Conservation (phyloP, 176 grass and related monocot species). For the Thalia dealbata region DNA sequence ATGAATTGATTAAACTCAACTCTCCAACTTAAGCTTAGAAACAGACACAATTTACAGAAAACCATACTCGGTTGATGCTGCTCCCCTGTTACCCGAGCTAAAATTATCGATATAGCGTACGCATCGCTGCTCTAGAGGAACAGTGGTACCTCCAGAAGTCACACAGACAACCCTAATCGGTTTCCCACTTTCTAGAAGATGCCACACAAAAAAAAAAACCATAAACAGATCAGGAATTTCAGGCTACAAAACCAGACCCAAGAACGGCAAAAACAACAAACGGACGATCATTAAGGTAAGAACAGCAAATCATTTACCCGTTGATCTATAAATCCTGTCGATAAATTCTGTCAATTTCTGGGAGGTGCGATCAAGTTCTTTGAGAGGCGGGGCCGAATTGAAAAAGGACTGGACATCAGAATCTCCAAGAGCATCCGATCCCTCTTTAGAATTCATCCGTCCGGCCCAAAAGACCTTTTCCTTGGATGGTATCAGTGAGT, state of each 20-base stretch:
- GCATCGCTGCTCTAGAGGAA: constrained; percentile 84
- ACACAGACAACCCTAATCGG: constrained; percentile 55
- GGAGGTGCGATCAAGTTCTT: constrained; percentile 25
- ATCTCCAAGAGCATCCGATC: not conserved
- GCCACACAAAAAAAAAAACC: not conserved
- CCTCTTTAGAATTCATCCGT: not conserved
- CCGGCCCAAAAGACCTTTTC: not conserved
- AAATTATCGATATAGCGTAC: constrained; percentile 98
- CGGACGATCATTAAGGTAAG: not conserved
- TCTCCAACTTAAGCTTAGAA: not conserved
- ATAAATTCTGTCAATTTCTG: constrained; percentile 37
- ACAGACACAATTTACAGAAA: not conserved
- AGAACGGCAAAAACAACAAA: not conserved
- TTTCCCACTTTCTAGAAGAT: constrained; percentile 13
- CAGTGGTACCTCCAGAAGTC: constrained; percentile 87
- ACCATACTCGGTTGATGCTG: constrained; percentile 70
- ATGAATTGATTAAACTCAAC: not conserved
- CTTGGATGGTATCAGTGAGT: not conserved
- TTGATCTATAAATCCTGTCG: constrained; percentile 22
- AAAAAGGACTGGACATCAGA: constrained; percentile 42
- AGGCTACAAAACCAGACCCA: not conserved
- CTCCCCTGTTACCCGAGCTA: constrained; percentile 87
- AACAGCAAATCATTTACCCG: constrained; percentile 4
- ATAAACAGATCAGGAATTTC: constrained; percentile 6
- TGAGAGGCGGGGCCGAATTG: constrained; percentile 38